Base-by-base conservation (phyloP, 495 filamentous ascomycete species). In the Aspergillus ellipticus region DNA sequence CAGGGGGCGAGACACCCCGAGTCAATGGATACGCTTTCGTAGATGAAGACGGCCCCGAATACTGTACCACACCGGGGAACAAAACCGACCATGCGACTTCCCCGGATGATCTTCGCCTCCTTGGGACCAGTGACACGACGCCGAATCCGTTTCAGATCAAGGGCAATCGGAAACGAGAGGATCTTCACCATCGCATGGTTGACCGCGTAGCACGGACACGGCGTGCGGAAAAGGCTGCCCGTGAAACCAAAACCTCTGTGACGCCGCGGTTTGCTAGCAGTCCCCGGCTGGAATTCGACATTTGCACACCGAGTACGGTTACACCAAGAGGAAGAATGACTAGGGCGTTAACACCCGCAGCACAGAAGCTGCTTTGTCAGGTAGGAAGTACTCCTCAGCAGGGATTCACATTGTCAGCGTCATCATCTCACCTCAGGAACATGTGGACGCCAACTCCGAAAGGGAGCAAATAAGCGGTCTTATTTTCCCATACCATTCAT, bases 11-110 rank as follows among this genome's bases (percentile, higher is more conserved):
- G 65, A 97, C 94, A 0, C 94, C 94, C 0, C 80, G 90, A 2
- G 89, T 97, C 0, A 90, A 90, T 53, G 94, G 94, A 19, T 98
- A 96, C 63, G 84, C 89, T 3, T 97, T 97, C 69, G 94, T 98
- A 41, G 92, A 96, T 59, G 80, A 83, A 31, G 88, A 95, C 61
- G 87, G 90, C 42, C 81, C 82, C 0, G 72, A 75, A 7, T 55
- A 65, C 9, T 53, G 62, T 47, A 20, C 42, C 41, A 16, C 61
- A 51, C 19, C 63, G 55, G 15, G 58, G 46, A 20, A 57, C 17
- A 28, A 48, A 35, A 17, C 60, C 42, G 42, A 57, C 29, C 24
- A 35, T 29, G 28, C 28, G 6, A 48, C 15, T n/a, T 42, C 28
- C 17, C 29, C 51, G 41, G 59, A 56, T 10, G 67, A 73, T 48